Evolutionary conservation across 169 alveolate species (phyloP), one percentile per base, ranked within the genome.

Genomic region (Neospora caninum): DNA sequence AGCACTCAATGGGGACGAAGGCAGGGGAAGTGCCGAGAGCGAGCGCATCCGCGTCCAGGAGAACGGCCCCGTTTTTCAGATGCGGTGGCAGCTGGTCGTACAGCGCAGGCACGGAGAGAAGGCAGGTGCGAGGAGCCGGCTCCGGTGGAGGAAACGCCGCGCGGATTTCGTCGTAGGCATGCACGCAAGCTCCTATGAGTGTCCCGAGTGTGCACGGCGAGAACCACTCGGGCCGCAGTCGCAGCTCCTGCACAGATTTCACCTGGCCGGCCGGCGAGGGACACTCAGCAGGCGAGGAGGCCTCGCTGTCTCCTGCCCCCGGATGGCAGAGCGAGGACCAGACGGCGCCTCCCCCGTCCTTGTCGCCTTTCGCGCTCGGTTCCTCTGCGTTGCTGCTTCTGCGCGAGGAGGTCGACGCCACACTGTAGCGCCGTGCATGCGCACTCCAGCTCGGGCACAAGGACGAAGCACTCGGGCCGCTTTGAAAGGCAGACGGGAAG

Each of bases 71-170:
- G 0, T 1, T 42, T 9, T 16, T 7, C 67, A 82, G 36, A 36
- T 82, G 89, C 36, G 89, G 89, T 9, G 89, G 89, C 27, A 82
- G 89, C 89, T 82, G 89, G 9, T 13, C 36, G 38, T 82, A 82
- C 36, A 82, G 64, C 22, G 89, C 89, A 41, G 89, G 89, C 38
- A 82, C 67, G 25, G 89, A 82, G 89, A 82, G n/a, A 36, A 82
- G 34, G 41, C 89, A 82, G 34, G 25, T 6, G 34, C 89, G 53
- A 13, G 89, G 89, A 2, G 89, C 54, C 39, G 89, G 89, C 38
- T 82, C 69, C 0, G 89, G 89, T 7, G 89, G 89, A 0, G 89
- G 89, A 41, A 31, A 82, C 67, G 89, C 89, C 4, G 89, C 53
- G 36, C 89, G 89, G 22, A 82, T 4, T 29, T 41, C 89, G 25